Conservation (phyloP, 2,329 filamentous ascomycete genomes). For the Akanthomyces lecanii region DNA sequence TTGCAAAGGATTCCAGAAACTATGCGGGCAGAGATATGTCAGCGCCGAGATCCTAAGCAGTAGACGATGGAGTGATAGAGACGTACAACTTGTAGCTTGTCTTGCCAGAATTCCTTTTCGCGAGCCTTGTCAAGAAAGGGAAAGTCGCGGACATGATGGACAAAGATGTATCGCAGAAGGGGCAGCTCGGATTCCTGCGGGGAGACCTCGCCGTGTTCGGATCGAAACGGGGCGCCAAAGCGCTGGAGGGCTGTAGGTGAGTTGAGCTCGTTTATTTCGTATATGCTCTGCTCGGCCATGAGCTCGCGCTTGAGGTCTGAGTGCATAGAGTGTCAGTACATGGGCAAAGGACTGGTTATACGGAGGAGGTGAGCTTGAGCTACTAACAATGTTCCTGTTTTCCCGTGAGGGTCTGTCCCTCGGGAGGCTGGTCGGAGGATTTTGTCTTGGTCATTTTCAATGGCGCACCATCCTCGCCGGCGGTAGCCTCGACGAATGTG, state of each 20-base stretch:
- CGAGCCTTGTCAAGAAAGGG: conserved; percentile 94
- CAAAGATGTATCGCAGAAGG: conserved; percentile 92
- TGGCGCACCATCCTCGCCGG: conserved; percentile 19
- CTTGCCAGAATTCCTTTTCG: conserved; percentile 99
- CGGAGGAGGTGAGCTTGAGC: neutral
- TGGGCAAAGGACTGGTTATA: neutral
- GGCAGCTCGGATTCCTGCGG: conserved; percentile 92
- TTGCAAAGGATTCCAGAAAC: conserved; percentile 97
- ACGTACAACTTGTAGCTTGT: conserved; percentile 88
- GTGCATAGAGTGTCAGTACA: conserved; percentile 15
- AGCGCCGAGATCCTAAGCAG: neutral
- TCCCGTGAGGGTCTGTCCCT: conserved; percentile 65
- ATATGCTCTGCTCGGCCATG: conserved; percentile 81
- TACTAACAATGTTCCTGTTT: conserved; percentile 94
- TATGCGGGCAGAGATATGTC: conserved; percentile 31
- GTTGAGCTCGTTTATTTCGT: conserved; percentile 88
- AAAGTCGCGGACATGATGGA: conserved; percentile 96
- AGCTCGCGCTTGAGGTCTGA: conserved; percentile 94
- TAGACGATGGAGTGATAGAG: neutral
- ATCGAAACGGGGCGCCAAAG: conserved; percentile 93
- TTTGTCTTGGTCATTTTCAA: conserved; percentile 22
- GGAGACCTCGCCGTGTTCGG: conserved; percentile 85
- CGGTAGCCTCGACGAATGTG: conserved; percentile 22
- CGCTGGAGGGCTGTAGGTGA: conserved; percentile 90
- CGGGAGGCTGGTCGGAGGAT: conserved; percentile 26